A percentile compares a stretch with the other conserved stretches of the same genome.
These are phyloP conservation scores for Bruguiera sexangula DNA, from an alignment of 345 rosid species.

Conservation along the genomic window DNA sequence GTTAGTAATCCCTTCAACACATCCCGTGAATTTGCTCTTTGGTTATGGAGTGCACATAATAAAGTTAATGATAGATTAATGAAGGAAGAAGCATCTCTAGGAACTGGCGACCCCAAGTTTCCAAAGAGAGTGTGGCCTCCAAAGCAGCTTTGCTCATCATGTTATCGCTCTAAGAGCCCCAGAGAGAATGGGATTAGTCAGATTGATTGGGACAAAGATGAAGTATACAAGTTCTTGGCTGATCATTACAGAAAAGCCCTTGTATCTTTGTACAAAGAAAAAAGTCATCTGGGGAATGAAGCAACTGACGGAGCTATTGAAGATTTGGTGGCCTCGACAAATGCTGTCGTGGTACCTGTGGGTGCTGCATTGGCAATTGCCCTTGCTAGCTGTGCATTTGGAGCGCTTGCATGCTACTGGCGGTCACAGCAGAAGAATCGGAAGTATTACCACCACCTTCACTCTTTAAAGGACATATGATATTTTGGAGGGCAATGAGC, in stretches of 20 bases:
- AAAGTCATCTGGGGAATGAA: conserved; percentile 32
- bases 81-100: conserved; percentile 72
- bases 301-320: conserved; percentile 40
- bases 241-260: conserved; percentile 65
- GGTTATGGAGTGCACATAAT: conserved; percentile 95
- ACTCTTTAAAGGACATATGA: conserved; percentile 82
- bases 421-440: conserved; percentile 90
- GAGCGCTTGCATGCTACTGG: conserved; percentile 98
- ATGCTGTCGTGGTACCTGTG: conserved; percentile 79
- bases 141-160: conserved; percentile 74
- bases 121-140: conserved; percentile 96
- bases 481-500: conserved; percentile 38
- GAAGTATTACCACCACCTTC: conserved; percentile 84
- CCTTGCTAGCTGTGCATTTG: conserved; percentile 92
- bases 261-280: conserved; percentile 62
- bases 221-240: conserved; percentile 70
- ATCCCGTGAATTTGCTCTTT: conserved; percentile 71
- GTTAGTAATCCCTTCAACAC: conserved; percentile 60
- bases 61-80: conserved; percentile 74
- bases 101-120: conserved; percentile 81
- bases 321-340: conserved; percentile 56
- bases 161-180: conserved; percentile 43
- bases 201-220: conserved; percentile 66
- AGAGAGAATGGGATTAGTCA: conserved; percentile 20
- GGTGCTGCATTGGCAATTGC: conserved; percentile 99